Evolutionary conservation across 2,329 filamentous ascomycete species (phyloP).

Genomic region (Cyphellophora europaea): DNA sequence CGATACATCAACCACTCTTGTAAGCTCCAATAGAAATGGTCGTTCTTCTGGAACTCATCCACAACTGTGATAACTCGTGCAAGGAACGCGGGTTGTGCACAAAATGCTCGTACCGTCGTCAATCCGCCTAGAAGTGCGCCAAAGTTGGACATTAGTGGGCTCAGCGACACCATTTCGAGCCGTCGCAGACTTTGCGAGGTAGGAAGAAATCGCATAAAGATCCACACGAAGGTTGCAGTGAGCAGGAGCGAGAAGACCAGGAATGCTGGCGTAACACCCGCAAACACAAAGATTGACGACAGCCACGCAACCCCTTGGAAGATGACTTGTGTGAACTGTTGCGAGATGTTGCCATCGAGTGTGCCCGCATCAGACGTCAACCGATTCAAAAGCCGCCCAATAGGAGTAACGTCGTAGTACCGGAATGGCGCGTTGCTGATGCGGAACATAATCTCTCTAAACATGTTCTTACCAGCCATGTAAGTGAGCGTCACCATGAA

Average conservation of each 20-base stretch:
- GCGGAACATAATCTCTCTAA: constrained; percentile 59
- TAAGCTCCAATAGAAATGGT: constrained; percentile 90
- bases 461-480: constrained; percentile 65
- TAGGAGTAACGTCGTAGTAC: constrained; percentile 83
- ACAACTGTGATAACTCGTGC: constrained; percentile 69
- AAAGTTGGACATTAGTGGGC: constrained; percentile 85
- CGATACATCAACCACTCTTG: constrained; percentile 78
- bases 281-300: constrained; percentile 67
- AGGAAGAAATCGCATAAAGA: constrained; percentile 70
- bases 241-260: constrained; percentile 62
- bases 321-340: constrained; percentile 61
- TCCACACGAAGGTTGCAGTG: constrained; percentile 58
- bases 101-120: constrained; percentile 77
- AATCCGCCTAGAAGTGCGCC: constrained; percentile 77
- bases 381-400: constrained; percentile 84
- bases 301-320: constrained; percentile 63
- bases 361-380: constrained; percentile 85
- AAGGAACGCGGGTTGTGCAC: constrained; percentile 70
- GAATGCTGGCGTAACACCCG: constrained; percentile 67
- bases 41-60: constrained; percentile 86
- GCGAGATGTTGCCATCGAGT: constrained; percentile 75
- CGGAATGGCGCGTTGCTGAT: constrained; percentile 77
- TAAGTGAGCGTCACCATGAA: constrained; percentile 72
- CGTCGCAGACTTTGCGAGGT: constrained; percentile 74
- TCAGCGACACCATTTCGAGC: constrained; percentile 82